Percentiles rank a stretch among this genome's conserved stretches.
phyloP scores from a whole-genome alignment of 352 stramenopile genomes.

The Globisporangium paddicum region DNA sequence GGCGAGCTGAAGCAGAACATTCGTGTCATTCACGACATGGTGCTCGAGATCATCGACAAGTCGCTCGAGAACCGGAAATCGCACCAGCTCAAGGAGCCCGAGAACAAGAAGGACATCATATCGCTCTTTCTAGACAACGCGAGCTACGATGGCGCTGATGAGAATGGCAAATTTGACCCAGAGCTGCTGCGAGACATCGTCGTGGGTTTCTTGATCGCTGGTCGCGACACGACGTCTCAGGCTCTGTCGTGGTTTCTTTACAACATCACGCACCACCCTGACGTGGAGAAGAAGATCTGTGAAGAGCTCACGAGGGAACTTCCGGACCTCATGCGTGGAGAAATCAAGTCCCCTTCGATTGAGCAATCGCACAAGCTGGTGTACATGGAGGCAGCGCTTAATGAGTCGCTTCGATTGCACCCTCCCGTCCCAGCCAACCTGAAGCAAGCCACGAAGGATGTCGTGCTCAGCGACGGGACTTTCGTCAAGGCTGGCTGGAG shows the following conservation, averaged over 20 bases:
- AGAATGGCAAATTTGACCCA: slow-evolving; percentile 15
- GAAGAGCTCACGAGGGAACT: slow-evolving; percentile 16
- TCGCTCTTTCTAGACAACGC: slow-evolving; percentile 22
- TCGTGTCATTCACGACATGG: not conserved
- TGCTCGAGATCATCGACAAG: slow-evolving; percentile 10
- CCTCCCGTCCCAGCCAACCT: slow-evolving; percentile 29
- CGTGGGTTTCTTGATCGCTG: slow-evolving; percentile 67
- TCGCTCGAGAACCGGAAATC: not conserved
- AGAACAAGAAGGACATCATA: slow-evolving; percentile 15
- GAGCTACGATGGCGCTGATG: slow-evolving; percentile 4
- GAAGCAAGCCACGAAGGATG: slow-evolving; percentile 23
- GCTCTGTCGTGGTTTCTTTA: slow-evolving; percentile 54
- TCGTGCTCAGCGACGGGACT: slow-evolving; percentile 31
- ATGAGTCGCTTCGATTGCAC: slow-evolving; percentile 26
- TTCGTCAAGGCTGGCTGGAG: slow-evolving; percentile 14
- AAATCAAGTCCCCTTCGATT: slow-evolving; percentile 2
- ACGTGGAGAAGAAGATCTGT: slow-evolving; percentile 19
- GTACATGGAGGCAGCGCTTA: slow-evolving; percentile 24
- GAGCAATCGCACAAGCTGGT: slow-evolving; percentile 11
- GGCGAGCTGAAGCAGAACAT: not conserved
- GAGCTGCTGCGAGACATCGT: slow-evolving; percentile 52
- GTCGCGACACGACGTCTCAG: slow-evolving; percentile 61
- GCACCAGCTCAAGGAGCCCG: not conserved
- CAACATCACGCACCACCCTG: slow-evolving; percentile 27
- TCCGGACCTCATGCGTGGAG: slow-evolving; percentile 1